Evolutionary conservation across 1,284 basidiomycete genomes (phyloP), one percentile per base, ranked within the genome.

Genomic region (Pyrrhoderma noxium): DNA sequence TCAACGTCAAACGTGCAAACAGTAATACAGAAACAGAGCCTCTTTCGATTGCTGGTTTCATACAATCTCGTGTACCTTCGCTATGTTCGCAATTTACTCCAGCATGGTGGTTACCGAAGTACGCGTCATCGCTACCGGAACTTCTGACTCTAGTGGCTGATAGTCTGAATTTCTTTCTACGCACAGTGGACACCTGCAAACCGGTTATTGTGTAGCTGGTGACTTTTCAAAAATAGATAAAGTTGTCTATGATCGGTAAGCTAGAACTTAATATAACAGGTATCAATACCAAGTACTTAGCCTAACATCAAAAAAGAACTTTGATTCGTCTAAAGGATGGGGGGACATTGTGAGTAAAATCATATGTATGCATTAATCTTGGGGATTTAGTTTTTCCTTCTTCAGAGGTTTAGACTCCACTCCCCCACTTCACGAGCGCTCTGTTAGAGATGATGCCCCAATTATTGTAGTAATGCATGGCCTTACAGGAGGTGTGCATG

Each of bases 391-490:
- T 31, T 31, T 31, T 31, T 31, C 11, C 27, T 31, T 31, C 27
- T 47, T 23, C 51, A 88, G 85, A 53, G 86, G 83, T 46, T 67
- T 91, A 44, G 88, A 91, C 64, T 83, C 86, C 47, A 69, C 72
- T 65, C 89, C 65, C 51, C 83, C 70, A 39, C 59, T 76, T 16
- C 76, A 79, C 57, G 72, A 78, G 52, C 67, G 70, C 19, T 64
- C 70, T 11, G 62, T 87, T 8, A 66, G 70, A 23, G 73, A 80
- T 19, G 77, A 85, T 54, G 77, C 85, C 1, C 92, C 93, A 2
- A 83, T 94, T 39, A 71, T 97, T 46, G 80, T 93, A 9, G 84
- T 93, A 8, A 71, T 85, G 56, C 93, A 96, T 61, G 93, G 92
- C 16, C 70, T 95, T 43, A 91, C 90, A 5, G 93, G 93, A 63